Evolutionary conservation across 768 basidiomycete species (phyloP).

Genomic region (Phylloporus rhodoxanthus): DNA sequence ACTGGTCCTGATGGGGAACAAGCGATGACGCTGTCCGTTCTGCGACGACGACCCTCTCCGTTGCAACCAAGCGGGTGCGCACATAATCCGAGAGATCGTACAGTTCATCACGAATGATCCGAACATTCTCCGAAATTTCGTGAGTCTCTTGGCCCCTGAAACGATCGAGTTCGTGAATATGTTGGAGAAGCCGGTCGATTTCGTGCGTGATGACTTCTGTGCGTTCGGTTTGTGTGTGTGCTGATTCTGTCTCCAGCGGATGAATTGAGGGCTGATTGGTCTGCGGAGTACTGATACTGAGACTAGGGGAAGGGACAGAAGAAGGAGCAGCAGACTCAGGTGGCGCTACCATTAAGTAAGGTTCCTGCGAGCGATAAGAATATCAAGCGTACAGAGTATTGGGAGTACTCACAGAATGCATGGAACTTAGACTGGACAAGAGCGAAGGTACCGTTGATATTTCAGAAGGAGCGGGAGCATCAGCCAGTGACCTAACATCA

Average conservation of each 20-base stretch:
- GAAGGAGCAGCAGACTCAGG: slow-evolving; percentile 31
- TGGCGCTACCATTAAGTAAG: slow-evolving; percentile 29
- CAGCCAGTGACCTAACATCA: slow-evolving; percentile 15
- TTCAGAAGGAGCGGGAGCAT: slow-evolving; percentile 24
- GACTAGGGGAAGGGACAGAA: slow-evolving; percentile 39
- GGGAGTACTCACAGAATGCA: slow-evolving; percentile 34
- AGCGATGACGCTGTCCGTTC: slow-evolving; percentile 11
- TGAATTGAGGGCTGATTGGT: slow-evolving; percentile 45
- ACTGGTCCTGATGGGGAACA: slow-evolving; percentile 34
- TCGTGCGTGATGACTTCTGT: slow-evolving; percentile 44
- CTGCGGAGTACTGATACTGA: slow-evolving; percentile 47
- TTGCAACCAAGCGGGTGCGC: slow-evolving; percentile 33
- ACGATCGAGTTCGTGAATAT: slow-evolving; percentile 60
- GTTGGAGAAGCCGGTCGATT: slow-evolving; percentile 46
- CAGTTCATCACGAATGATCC: slow-evolving; percentile 64
- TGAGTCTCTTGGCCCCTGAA: slow-evolving; percentile 57
- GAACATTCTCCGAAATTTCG: slow-evolving; percentile 61
- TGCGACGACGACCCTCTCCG: slow-evolving; percentile 13
- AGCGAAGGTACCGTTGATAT: slow-evolving; percentile 54
- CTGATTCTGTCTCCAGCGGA: slow-evolving; percentile 41
- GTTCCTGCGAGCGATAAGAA: slow-evolving; percentile 21
- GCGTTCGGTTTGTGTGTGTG: slow-evolving; percentile 33
- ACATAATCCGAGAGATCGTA: slow-evolving; percentile 55
- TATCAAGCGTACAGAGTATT: not conserved
- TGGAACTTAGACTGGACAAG: slow-evolving; percentile 38